Evolutionary conservation across 1,139 yeast species (phyloP).

Genomic region (Scheffersomyces insectosa): DNA sequence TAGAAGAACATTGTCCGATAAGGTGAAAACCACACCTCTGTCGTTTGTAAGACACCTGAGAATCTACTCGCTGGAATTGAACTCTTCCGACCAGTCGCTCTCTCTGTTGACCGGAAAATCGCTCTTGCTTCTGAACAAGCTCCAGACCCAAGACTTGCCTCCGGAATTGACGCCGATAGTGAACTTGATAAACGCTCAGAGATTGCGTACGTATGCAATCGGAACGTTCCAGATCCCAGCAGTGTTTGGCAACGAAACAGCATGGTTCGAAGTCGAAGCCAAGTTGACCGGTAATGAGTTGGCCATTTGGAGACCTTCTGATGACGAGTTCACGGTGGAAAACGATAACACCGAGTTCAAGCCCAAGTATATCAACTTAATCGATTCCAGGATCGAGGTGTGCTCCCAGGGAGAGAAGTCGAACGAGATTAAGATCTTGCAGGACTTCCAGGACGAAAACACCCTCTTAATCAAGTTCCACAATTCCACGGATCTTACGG

Average conservation of each 20-base stretch:
- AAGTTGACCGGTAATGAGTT: constrained; percentile 55
- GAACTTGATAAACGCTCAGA: constrained; percentile 44
- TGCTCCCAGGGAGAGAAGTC: constrained; percentile 7
- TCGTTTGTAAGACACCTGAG: constrained; percentile 41
- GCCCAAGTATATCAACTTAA: constrained; percentile 51
- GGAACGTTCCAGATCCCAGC: constrained; percentile 33
- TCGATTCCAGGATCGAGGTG: constrained; percentile 42
- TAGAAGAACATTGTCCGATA: constrained; percentile 27
- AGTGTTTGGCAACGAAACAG: constrained; percentile 14
- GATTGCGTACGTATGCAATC: constrained; percentile 37
- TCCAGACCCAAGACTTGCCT: constrained; percentile 30
- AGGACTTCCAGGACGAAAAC: constrained; percentile 40
- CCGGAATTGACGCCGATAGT: constrained; percentile 44
- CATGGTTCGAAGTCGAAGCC: constrained; percentile 43
- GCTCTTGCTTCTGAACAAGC: constrained; percentile 18
- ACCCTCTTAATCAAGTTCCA: constrained; percentile 34
- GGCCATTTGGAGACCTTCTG: constrained; percentile 45
- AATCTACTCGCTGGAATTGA: constrained; percentile 22
- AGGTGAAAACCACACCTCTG: constrained; percentile 37
- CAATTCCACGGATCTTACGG: constrained; percentile 30
- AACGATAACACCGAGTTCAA: constrained; percentile 33
- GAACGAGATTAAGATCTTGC: constrained; percentile 34
- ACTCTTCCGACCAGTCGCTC: constrained; percentile 10
- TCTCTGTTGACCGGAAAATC: constrained; percentile 3
- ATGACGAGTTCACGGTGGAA: constrained; percentile 22